Evolutionary conservation across 164 flowering plant species (phyloP).

Genomic region (Vitis riparia): DNA sequence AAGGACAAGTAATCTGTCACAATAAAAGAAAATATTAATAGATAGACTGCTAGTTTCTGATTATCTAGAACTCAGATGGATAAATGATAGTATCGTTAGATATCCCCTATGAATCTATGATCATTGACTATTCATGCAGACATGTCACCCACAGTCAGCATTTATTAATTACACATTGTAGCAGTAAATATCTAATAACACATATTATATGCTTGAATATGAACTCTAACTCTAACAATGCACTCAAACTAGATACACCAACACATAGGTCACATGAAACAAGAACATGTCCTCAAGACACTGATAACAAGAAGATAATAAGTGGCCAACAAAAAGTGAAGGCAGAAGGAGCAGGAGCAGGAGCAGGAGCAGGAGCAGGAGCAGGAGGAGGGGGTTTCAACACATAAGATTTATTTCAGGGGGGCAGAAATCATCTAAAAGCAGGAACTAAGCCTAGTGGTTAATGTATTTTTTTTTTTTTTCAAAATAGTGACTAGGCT

Average conservation of each 20-base stretch:
- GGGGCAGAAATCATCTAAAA: no score
- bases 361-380: no score
- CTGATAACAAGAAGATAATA: not conserved
- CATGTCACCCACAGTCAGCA: not conserved
- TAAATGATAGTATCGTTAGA: not conserved
- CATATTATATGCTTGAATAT: no score
- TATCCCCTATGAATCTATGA: not conserved
- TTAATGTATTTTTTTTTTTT: no score
- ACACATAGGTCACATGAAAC: not conserved
- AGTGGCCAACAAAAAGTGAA: no score
- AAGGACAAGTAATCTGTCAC: slow-evolving; percentile 64
- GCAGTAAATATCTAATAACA: not conserved
- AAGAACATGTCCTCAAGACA: not conserved
- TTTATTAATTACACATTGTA: not conserved
- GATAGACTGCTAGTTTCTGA: not conserved
- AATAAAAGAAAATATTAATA: slow-evolving; percentile 3
- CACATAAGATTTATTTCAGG: no score
- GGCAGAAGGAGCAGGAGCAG: no score
- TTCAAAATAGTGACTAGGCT: no score
- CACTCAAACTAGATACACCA: not conserved
- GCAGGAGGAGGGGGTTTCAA: no score
- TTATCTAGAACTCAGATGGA: not conserved
- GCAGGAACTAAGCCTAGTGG: no score
- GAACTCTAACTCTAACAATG: no score
- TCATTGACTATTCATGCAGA: not conserved